Evolutionary conservation across 2,329 filamentous ascomycete species (phyloP), one percentile per base, ranked within the genome.

Genomic region (Tolypocladium amazonense): DNA sequence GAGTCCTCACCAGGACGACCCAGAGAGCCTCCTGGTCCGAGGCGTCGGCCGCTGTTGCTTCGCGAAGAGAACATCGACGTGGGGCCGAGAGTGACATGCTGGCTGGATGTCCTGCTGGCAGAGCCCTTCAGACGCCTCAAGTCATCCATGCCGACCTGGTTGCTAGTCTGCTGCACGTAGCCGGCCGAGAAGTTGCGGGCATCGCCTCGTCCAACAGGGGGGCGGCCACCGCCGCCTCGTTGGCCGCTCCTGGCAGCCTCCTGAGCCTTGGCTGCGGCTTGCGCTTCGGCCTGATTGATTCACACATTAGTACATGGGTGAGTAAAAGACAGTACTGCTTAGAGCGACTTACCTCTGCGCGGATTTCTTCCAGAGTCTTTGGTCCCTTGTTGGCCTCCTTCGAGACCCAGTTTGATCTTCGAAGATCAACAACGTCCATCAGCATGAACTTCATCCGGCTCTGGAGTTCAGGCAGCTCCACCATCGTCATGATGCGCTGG

Each of bases 401-500:
- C 60, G 90, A 92, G 62, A 82, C 75, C 94, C 94, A 99, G 71
- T 83, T 81, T 58, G 80, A 78, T 71, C 75, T 85, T 66, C 94
- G 88, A 65, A 99, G 81, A 72, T 99, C 94, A 60, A 96, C 73
- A 59, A 96, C 84, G 71, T 99, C 94, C 86, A 97, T 86, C 62
- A 99, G 83, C 94, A 99, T 97, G 78, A 97, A 99, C 72, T 85
- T 87, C 66, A 97, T 81, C 80, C 94, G 88, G 75, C 92, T 97
- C 57, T 88, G 87, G 30, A 99, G 81, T 38, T 89, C 88, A 15
- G 88, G 87, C 62, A 90, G 86, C 33, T 92, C 86, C 62, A 92
- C 81, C 81, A 96, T 92, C 66, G 80, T 81, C 68, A 89, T 81
- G 68, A 99, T 97, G 63, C 94, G 90, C 63, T 84, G 78, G 76